Evolutionary conservation across 495 filamentous ascomycete species (phyloP).

Genomic region (Xylaria castorea): DNA sequence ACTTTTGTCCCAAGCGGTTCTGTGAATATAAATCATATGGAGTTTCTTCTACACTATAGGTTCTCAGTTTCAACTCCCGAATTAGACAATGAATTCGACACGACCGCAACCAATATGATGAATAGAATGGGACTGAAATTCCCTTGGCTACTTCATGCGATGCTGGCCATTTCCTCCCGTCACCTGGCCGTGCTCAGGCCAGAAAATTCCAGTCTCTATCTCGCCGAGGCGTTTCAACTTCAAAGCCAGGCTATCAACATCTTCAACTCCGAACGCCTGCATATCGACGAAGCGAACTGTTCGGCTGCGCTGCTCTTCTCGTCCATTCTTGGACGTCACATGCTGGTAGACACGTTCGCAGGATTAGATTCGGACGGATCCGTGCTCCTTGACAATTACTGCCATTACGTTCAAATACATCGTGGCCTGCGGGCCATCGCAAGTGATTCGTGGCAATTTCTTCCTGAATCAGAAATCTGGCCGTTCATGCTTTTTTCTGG

Average conservation of each 20-base stretch:
- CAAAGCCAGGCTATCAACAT: slow-evolving; percentile 48
- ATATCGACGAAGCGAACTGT: slow-evolving; percentile 45
- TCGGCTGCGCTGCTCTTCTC: slow-evolving; percentile 45
- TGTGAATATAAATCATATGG: slow-evolving; percentile 48
- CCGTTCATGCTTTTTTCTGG: slow-evolving; percentile 30
- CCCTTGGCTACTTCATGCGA: slow-evolving; percentile 45
- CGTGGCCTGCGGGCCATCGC: slow-evolving; percentile 44
- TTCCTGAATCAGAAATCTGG: slow-evolving; percentile 42
- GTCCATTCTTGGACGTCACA: slow-evolving; percentile 43
- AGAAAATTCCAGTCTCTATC: slow-evolving; percentile 30
- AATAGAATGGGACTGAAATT: slow-evolving; percentile 36
- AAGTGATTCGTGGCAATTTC: slow-evolving; percentile 40
- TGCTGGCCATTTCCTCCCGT: slow-evolving; percentile 47
- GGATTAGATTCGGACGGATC: slow-evolving; percentile 32
- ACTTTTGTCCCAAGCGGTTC: slow-evolving; percentile 12
- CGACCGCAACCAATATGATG: slow-evolving; percentile 24
- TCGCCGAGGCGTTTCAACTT: slow-evolving; percentile 39
- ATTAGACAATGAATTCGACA: slow-evolving; percentile 24
- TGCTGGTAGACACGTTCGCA: slow-evolving; percentile 44
- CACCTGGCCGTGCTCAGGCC: slow-evolving; percentile 41
- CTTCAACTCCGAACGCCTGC: slow-evolving; percentile 42
- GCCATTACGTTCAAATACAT: slow-evolving; percentile 39
- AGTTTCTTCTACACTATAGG: slow-evolving; percentile 44
- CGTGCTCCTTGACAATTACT: slow-evolving; percentile 41
- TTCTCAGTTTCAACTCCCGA: slow-evolving; percentile 38